Evolutionary conservation across 2,329 filamentous ascomycete genomes (phyloP).

Genomic region (Colletotrichum endophyticum): DNA sequence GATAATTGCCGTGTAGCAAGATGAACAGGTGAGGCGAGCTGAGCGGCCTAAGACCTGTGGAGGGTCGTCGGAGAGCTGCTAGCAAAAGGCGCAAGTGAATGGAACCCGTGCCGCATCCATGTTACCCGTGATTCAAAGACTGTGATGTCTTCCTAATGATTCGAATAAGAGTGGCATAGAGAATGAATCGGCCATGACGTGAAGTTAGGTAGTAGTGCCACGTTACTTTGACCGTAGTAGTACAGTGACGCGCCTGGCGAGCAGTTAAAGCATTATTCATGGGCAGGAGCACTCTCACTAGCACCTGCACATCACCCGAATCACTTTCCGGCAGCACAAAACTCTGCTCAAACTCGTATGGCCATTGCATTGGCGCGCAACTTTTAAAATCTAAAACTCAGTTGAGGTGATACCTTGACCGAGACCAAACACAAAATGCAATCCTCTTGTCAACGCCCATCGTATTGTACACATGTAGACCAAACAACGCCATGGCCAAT

Average conservation of each 20-base stretch:
- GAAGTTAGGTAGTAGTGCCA: neutral
- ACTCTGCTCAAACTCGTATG: neutral
- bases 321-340: neutral
- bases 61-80: slow-evolving; percentile 40
- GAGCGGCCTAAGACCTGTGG: slow-evolving; percentile 49
- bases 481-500: slow-evolving; percentile 7
- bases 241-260: neutral
- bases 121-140: neutral
- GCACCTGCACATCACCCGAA: neutral
- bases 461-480: slow-evolving; percentile 6
- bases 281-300: neutral
- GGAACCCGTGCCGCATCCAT: slow-evolving; percentile 2
- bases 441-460: neutral
- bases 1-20: slow-evolving; percentile 52
- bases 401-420: neutral
- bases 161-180: neutral
- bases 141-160: neutral
- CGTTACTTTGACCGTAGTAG: neutral
- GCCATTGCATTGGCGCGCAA: neutral
- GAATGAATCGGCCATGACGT: neutral
- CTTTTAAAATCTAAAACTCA: slow-evolving; percentile 5
- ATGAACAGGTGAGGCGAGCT: slow-evolving; percentile 52
- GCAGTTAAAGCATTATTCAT: neutral
- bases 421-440: neutral
- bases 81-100: slow-evolving; percentile 64